phyloP scores from a whole-genome alignment of 2,329 filamentous ascomycete species.

The Penicillium decumbens region DNA sequence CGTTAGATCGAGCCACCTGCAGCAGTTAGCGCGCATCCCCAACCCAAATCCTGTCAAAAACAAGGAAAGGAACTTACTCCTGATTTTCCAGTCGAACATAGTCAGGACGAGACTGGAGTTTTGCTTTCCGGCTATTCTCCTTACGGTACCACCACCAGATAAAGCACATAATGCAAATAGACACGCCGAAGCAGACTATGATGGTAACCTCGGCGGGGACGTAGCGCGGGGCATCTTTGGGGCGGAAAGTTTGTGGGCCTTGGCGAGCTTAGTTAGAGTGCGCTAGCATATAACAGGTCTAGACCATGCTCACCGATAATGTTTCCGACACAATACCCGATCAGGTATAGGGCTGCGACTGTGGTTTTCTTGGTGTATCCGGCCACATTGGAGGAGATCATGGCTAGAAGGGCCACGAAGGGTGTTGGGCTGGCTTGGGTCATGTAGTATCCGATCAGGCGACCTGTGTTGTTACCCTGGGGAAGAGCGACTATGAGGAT shows the following conservation, averaged over 20 bases:
- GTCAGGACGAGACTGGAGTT: conserved; percentile 48
- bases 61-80: conserved; percentile 45
- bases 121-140: conserved; percentile 58
- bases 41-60: not conserved
- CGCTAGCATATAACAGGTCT: not conserved
- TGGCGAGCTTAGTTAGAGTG: not conserved
- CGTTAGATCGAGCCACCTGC: conserved; percentile 57
- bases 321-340: conserved; percentile 51
- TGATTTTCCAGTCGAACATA: conserved; percentile 63
- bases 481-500: conserved; percentile 62
- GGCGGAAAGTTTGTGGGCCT: conserved; percentile 55
- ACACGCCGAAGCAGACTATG: conserved; percentile 55
- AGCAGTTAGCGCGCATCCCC: not conserved
- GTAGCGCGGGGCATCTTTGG: conserved; percentile 56
- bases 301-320: conserved; percentile 46
- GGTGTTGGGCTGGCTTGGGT: conserved; percentile 57
- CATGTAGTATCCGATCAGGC: conserved; percentile 62
- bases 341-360: conserved; percentile 47
- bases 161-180: conserved; percentile 54
- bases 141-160: conserved; percentile 59
- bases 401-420: conserved; percentile 60
- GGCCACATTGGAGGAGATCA: conserved; percentile 59
- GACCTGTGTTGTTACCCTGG: conserved; percentile 53
- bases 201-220: conserved; percentile 61
- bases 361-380: conserved; percentile 54